A percentile compares a stretch with the other conserved stretches of the same genome.
Evolutionary conservation across 768 basidiomycete genomes (phyloP).

Genomic region (Boletellus ananas): DNA sequence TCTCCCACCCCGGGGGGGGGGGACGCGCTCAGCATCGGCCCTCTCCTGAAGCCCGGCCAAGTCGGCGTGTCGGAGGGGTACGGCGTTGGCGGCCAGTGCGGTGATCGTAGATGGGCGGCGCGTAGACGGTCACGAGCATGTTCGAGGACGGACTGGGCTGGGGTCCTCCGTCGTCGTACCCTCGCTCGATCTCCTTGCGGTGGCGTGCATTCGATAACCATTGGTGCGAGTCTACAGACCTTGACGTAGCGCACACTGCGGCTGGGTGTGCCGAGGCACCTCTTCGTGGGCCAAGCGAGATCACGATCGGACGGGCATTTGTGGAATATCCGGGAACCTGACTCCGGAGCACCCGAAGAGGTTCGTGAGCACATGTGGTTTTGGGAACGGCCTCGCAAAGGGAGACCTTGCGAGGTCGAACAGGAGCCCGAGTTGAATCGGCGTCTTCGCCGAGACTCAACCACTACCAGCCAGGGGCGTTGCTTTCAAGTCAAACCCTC

Average conservation of each 20-base stretch:
- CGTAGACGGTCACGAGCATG: constrained; percentile 21
- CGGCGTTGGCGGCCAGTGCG: constrained; percentile 23
- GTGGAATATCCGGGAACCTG: constrained; percentile 29
- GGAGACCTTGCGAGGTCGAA: too few species aligned
- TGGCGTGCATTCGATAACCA: too few species aligned
- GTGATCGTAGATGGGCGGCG: constrained; percentile 12
- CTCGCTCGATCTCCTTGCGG: too few species aligned
- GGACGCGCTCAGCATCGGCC: constrained; percentile 11
- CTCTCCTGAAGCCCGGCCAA: constrained; percentile 26
- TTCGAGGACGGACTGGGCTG: constrained; percentile 18
- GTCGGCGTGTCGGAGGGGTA: constrained; percentile 32
- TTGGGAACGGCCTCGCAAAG: not conserved
- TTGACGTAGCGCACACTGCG: too few species aligned
- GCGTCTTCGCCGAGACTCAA: too few species aligned
- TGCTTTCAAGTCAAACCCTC: too few species aligned
- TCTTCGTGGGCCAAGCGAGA: constrained; percentile 27
- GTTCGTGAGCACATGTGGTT: constrained; percentile 1
- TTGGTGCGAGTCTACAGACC: too few species aligned
- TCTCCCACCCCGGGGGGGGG: too few species aligned
- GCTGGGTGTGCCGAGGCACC: too few species aligned
- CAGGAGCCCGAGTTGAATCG: too few species aligned
- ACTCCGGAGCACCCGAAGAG: constrained; percentile 26
- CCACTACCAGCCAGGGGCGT: too few species aligned
- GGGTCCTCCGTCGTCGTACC: too few species aligned
- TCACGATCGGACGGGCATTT: constrained; percentile 25